These are phyloP conservation scores for Vigna reflexopilosa DNA, from an alignment of 306 rosid genomes.

Conservation along the genomic window DNA sequence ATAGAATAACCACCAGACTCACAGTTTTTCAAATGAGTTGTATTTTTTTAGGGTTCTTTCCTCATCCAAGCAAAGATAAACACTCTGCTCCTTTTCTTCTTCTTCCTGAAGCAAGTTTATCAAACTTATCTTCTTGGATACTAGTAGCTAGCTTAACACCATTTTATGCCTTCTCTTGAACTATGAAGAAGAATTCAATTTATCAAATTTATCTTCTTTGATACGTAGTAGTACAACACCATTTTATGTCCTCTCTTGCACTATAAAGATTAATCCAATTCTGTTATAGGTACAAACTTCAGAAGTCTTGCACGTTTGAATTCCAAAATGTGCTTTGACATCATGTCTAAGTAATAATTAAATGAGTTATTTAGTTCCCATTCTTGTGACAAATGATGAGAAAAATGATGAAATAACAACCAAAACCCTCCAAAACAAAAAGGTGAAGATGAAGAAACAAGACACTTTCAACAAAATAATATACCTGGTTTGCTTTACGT, in stretches of 20 bases:
- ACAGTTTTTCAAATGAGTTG: background rate
- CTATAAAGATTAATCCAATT: background rate
- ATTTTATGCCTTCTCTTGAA: background rate
- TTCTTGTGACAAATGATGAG: conserved; percentile 19
- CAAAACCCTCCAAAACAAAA: conserved; percentile 30
- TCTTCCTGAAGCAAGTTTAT: conserved; percentile 15
- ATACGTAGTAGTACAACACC: background rate
- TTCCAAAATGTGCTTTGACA: background rate
- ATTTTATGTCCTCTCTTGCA: background rate
- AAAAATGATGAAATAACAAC: conserved; percentile 16
- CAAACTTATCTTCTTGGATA: conserved; percentile 1
- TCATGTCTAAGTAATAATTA: background rate
- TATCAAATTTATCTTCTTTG: background rate
- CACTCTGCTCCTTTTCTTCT: background rate
- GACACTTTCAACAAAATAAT: conserved; percentile 36
- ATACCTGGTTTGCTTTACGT: conserved; percentile 98
- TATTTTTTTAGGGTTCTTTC: background rate
- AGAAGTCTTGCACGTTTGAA: background rate
- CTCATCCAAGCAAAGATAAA: background rate
- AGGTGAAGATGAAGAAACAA: conserved; percentile 27
- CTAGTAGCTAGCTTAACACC: background rate
- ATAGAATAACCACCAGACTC: conserved; percentile 12
- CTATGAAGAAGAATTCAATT: background rate
- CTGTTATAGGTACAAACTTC: background rate
- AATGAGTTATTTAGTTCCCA: background rate